Evolutionary conservation across 768 basidiomycete species (phyloP), one percentile per base, ranked within the genome.

Genomic region (Flagelloscypha sp.): DNA sequence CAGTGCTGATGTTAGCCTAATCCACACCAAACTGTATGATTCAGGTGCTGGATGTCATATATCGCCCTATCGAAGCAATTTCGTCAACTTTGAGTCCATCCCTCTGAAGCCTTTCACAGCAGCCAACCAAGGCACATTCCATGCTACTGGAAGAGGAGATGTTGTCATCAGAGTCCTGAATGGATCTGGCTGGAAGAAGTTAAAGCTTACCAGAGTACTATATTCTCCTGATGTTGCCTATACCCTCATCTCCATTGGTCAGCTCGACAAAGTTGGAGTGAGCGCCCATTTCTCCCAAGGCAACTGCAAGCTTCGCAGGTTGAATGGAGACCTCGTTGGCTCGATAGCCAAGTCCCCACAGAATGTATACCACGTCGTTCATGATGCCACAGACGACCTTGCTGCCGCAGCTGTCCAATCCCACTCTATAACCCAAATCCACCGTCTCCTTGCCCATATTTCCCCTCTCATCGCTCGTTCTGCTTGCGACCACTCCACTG

Each of bases 181-280:
- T 28, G 48, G 43, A 6, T 43, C 42, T 16, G 44, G 54, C 28
- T 10, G 35, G 25, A 46, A 46, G 5, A 42, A 50, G 11, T 35
- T 62, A 2, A 35, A 38, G 6, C 47, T 66, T 12, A 54, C 44
- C 2, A 45, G 62, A 28, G 60, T 64, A n/a, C 43, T 65, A 5
- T 62, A 63, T 36, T 53, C 61, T 6, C 62, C 57, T 0, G 56
- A 61, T 16, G 51, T 47, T 4, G 54, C 58, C 2, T 62, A 59
- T 37, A 65, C 58, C 8, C 50, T 66, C 2, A n/a, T 47, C 3
- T 47, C 46, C 1, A 27, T 48, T 1, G 43, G 47, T 6, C n/a
- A 18, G 18, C 37, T 48, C 12, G 39, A 48, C 25, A 30, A 48
- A 11, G 13, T 17, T 2, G 39, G 47, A 1, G 33, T 29, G 16